Evolutionary conservation across 2,329 filamentous ascomycete genomes (phyloP).

Genomic region (Aspergillus tanneri): DNA sequence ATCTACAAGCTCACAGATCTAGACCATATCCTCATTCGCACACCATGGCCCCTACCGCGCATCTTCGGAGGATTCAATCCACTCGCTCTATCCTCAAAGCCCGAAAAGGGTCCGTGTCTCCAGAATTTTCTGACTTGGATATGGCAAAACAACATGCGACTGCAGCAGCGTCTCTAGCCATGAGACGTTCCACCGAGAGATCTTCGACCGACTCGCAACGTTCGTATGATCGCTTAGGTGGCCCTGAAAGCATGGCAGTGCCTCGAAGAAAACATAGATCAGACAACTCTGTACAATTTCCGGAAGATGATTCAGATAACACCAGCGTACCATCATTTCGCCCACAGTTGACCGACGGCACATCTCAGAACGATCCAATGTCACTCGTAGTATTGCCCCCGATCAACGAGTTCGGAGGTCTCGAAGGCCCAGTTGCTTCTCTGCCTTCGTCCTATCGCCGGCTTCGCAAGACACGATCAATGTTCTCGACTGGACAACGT

Average conservation of each 20-base stretch:
- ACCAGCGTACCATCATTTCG: constrained; percentile 7
- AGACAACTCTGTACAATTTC: constrained; percentile 15
- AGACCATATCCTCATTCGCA: constrained; percentile 15
- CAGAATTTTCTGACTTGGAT: constrained; percentile 32
- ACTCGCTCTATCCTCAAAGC: constrained; percentile 37
- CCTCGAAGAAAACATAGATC: constrained; percentile 26
- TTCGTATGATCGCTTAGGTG: constrained; percentile 33
- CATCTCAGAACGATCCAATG: constrained; percentile 3
- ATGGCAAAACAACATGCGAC: constrained; percentile 36
- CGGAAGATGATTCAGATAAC: constrained; percentile 13
- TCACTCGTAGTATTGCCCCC: constrained; percentile 25
- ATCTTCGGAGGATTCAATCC: constrained; percentile 41
- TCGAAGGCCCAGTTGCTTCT: constrained; percentile 40
- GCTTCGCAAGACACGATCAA: constrained; percentile 49
- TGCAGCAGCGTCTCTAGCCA: constrained; percentile 45
- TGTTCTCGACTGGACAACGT: constrained; percentile 44
- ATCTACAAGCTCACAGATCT: constrained; percentile 2
- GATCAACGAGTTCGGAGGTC: constrained; percentile 32
- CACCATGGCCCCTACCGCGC: constrained; percentile 29
- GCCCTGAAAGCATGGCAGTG: constrained; percentile 26
- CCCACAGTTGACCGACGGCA: neutral
- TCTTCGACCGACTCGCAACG: constrained; percentile 26
- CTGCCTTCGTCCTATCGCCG: constrained; percentile 49
- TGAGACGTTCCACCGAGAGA: constrained; percentile 38
- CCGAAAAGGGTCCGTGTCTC: constrained; percentile 21